These are phyloP conservation scores for Euphorbia schlechtendalii DNA, from an alignment of 441 rosid species.

Conservation along the genomic window DNA sequence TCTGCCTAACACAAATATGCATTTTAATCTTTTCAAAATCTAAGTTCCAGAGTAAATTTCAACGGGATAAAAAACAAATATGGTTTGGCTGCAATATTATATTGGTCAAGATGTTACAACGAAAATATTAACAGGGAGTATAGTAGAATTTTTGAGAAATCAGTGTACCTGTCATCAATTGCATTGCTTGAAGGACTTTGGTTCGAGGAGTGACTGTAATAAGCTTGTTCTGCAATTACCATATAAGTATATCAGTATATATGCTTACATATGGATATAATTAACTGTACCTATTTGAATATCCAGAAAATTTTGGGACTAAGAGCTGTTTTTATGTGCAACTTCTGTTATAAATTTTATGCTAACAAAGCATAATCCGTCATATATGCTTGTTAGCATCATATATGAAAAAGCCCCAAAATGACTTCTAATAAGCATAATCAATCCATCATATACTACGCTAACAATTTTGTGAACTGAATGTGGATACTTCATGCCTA, in stretches of 20 bases:
- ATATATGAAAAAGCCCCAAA: too few relatives aligned
- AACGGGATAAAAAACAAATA: not conserved
- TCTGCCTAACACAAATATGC: too few relatives aligned
- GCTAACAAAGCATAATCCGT: too few relatives aligned
- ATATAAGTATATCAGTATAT: not conserved
- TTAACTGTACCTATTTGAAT: slow-evolving; percentile 4
- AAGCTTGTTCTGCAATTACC: slow-evolving; percentile 65
- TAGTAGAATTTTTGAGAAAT: not conserved
- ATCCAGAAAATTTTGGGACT: not conserved
- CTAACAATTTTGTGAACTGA: too few relatives aligned
- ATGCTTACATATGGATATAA: not conserved
- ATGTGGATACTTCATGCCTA: too few relatives aligned
- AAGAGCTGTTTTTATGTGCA: too few relatives aligned
- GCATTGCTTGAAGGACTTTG: slow-evolving; percentile 88
- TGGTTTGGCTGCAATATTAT: too few relatives aligned
- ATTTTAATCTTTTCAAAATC: not conserved
- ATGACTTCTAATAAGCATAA: too few relatives aligned
- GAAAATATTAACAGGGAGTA: not conserved
- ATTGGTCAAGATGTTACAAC: not conserved
- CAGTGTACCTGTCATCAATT: slow-evolving; percentile 78
- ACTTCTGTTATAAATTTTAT: too few relatives aligned
- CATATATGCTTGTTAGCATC: too few relatives aligned
- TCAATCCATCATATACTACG: too few relatives aligned
- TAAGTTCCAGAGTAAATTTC: not conserved
- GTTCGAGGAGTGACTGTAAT: slow-evolving; percentile 84